Evolutionary conservation across 352 stramenopile genomes (phyloP).

Genomic region (Pythium coloratum): DNA sequence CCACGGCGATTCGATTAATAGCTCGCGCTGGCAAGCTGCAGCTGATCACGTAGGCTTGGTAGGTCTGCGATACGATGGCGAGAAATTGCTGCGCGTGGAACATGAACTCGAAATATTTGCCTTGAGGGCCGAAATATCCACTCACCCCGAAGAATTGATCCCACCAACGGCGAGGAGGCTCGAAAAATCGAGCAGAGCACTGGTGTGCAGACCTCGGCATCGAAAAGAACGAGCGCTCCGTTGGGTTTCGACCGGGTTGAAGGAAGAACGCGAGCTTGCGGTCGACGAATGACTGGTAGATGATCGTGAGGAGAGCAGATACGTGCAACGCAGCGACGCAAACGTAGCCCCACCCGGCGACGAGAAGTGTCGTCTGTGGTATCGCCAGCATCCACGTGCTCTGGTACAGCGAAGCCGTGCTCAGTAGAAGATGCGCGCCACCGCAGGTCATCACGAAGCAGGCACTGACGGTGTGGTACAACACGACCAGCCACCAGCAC

Average conservation of each 20-base stretch:
- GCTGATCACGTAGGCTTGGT: not conserved
- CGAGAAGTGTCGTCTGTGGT: not conserved
- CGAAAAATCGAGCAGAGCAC: not conserved
- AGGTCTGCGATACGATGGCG: not conserved
- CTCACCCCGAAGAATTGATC: not conserved
- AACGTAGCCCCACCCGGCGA: not conserved
- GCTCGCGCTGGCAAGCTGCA: not conserved
- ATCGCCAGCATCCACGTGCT: conserved; percentile 1
- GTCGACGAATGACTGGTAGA: not conserved
- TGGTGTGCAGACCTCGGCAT: not conserved
- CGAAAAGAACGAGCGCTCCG: not conserved
- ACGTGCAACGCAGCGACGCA: not conserved
- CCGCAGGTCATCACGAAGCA: not conserved
- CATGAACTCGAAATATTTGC: not conserved
- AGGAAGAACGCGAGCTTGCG: not conserved
- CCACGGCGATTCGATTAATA: not conserved
- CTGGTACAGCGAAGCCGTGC: not conserved
- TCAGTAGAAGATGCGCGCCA: not conserved
- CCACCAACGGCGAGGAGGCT: not conserved
- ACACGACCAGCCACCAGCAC: not conserved
- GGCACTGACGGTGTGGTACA: not conserved
- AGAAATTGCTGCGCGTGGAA: not conserved
- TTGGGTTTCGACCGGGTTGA: not conserved
- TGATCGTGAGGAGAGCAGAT: not conserved
- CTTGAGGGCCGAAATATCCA: not conserved